Conservation (phyloP, 225 moss, liverwort and hornwort genomes). For the Physcomitrium patens region DNA sequence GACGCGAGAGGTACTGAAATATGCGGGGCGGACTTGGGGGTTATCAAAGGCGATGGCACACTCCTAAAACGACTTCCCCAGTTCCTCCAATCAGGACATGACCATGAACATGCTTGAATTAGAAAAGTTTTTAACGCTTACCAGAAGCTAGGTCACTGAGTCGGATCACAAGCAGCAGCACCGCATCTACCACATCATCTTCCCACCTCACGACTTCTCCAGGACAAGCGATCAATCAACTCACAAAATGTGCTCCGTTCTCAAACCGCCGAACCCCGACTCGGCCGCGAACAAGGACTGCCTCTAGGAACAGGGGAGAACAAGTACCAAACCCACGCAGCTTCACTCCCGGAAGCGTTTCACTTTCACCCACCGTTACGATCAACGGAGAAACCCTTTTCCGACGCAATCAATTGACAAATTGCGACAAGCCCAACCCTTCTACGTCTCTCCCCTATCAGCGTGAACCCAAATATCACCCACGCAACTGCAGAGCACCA, state of each 20-base stretch:
- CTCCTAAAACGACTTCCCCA: too few species aligned
- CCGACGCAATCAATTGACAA: too few species aligned
- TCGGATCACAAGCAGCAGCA: slow-evolving; percentile 20
- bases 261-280: background rate
- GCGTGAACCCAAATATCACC: slow-evolving; percentile 7
- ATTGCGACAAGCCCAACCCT: background rate
- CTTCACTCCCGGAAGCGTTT: background rate
- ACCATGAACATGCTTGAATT: background rate
- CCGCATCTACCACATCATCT: slow-evolving; percentile 14
- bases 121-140: slow-evolving; percentile 18
- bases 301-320: background rate
- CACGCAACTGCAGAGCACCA: background rate
- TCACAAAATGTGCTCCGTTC: slow-evolving; percentile 8
- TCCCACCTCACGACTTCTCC: background rate
- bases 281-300: slow-evolving; percentile 12
- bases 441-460: background rate
- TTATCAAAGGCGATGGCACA: background rate
- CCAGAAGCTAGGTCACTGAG: slow-evolving; percentile 27
- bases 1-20: background rate
- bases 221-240: slow-evolving; percentile 1
- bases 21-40: background rate
- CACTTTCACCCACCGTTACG: background rate
- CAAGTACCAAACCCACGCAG: too few species aligned
- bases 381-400: background rate
- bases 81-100: background rate